These are phyloP conservation scores for Letharia columbiana DNA, from an alignment of 495 filamentous ascomycete genomes.

Conservation along the genomic window DNA sequence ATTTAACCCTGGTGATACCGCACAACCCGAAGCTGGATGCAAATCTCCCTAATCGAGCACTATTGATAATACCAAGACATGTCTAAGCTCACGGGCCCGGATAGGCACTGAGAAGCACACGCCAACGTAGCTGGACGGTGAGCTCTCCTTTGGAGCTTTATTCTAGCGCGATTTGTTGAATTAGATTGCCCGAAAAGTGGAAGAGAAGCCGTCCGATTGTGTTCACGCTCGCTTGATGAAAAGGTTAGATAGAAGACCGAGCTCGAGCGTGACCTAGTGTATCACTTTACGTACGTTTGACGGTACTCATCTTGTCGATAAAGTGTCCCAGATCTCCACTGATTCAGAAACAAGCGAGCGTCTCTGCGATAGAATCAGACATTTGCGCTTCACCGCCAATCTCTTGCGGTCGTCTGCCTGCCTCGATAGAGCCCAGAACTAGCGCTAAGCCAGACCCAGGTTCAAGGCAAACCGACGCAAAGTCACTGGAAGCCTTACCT, in stretches of 20 bases:
- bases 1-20: not conserved
- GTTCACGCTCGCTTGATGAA: not conserved
- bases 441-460: constrained; percentile 12
- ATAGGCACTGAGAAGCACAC: constrained; percentile 15
- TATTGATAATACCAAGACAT: constrained; percentile 7
- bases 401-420: constrained; percentile 11
- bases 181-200: constrained; percentile 9
- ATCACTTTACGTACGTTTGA: constrained; percentile 2
- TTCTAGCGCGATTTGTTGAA: constrained; percentile 12
- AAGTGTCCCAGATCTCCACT: not conserved
- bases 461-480: constrained; percentile 16
- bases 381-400: constrained; percentile 21
- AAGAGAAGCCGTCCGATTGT: constrained; percentile 7
- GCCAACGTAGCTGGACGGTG: constrained; percentile 14
- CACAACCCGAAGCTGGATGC: not conserved
- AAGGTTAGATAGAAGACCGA: not conserved
- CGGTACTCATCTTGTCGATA: not conserved
- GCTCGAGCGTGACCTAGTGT: not conserved
- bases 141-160: constrained; percentile 5
- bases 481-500: not conserved
- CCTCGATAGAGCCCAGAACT: constrained; percentile 15
- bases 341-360: constrained; percentile 1
- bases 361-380: constrained; percentile 4
- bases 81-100: constrained; percentile 19
- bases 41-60: not conserved